Evolutionary conservation across 129 eudicot genomes (phyloP).

Genomic region (Arctium minus): DNA sequence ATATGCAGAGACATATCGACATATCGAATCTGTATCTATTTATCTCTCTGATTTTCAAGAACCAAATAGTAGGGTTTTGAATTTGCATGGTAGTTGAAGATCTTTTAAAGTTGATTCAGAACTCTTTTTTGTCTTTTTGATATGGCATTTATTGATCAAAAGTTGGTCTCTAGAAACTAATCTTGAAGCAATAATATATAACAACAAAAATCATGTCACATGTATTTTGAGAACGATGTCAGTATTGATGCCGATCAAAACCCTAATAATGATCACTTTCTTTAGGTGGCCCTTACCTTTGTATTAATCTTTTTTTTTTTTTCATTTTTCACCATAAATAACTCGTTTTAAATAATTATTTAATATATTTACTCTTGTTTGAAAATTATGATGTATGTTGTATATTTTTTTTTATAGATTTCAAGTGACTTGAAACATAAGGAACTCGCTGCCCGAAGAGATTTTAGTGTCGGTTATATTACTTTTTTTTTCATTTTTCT

Average conservation of each 20-base stretch:
- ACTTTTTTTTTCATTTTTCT: neutral
- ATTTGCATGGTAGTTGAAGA: neutral
- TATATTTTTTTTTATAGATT: neutral
- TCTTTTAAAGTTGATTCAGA: constrained; percentile 9
- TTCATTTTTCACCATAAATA: neutral
- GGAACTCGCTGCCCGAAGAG: neutral
- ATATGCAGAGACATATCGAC: constrained; percentile 37
- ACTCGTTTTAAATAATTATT: neutral
- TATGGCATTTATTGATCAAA: constrained; percentile 27
- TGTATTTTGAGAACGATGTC: constrained; percentile 19
- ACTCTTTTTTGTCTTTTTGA: constrained; percentile 21
- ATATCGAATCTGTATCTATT: neutral
- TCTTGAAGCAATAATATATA: constrained; percentile 15
- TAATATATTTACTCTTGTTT: neutral
- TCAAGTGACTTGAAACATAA: neutral
- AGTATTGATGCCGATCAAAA: constrained; percentile 9
- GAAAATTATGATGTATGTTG: neutral
- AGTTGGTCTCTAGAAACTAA: neutral
- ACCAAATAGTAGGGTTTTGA: constrained; percentile 21
- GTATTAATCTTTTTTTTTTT: neutral
- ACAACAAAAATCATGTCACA: constrained; percentile 31
- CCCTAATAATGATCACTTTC: constrained; percentile 5
- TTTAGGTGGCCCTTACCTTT: neutral
- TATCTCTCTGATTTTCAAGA: constrained; percentile 32
- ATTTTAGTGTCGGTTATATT: too few species aligned